Conservation (phyloP, 164 flowering plant species). For the Aristolochia fimbriata region DNA sequence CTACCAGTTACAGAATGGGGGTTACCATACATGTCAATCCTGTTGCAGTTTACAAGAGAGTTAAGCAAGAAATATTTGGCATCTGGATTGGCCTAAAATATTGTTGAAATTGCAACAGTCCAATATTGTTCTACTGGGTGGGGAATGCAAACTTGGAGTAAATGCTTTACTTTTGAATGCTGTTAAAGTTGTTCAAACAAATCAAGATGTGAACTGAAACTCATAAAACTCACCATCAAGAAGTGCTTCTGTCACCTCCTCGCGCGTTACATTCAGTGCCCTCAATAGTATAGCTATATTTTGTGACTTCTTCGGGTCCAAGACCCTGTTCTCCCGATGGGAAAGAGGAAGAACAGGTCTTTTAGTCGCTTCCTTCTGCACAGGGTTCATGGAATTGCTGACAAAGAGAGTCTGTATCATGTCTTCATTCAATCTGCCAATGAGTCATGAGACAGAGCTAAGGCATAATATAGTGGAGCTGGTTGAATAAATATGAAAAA, state of each 20-base stretch:
- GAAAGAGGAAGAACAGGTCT: slow-evolving; percentile 48
- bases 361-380: slow-evolving; percentile 46
- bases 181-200: too few relatives aligned
- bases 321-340: slow-evolving; percentile 63
- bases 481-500: neutral
- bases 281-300: slow-evolving; percentile 90
- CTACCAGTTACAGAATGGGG: too few relatives aligned
- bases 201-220: too few relatives aligned
- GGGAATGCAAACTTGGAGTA: too few relatives aligned
- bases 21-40: too few relatives aligned
- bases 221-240: slow-evolving; percentile 52
- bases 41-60: too few relatives aligned
- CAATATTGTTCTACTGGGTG: too few relatives aligned
- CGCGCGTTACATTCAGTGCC: slow-evolving; percentile 89
- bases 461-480: neutral
- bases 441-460: slow-evolving; percentile 2
- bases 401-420: slow-evolving; percentile 92
- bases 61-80: too few relatives aligned
- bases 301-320: slow-evolving; percentile 97
- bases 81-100: too few relatives aligned
- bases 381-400: slow-evolving; percentile 47
- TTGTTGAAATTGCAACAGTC: too few relatives aligned
- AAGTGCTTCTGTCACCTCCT: slow-evolving; percentile 91
- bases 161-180: too few relatives aligned
- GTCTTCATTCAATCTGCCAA: slow-evolving; percentile 78